These are phyloP conservation scores for Argentina anserina DNA, from an alignment of 306 rosid species.

Conservation along the genomic window DNA sequence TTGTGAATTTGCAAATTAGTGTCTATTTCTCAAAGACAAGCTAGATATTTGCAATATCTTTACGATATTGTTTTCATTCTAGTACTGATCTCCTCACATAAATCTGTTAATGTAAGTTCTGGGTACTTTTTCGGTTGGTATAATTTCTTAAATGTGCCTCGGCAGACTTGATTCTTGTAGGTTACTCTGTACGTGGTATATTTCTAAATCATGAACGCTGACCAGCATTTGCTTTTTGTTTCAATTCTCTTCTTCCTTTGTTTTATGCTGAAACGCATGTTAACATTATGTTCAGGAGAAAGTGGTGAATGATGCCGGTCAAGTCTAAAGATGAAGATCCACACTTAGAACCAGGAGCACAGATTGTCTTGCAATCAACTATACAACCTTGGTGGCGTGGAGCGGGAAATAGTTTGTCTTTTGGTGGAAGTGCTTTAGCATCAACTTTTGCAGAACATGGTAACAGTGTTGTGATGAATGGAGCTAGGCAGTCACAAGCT, in stretches of 20 bases:
- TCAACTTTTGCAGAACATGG: slow-evolving; percentile 37
- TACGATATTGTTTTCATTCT: no score
- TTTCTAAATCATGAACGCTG: neutral
- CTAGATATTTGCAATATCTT: neutral
- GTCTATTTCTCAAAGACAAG: neutral
- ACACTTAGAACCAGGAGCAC: slow-evolving; percentile 26
- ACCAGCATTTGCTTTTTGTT: neutral
- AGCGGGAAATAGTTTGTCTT: slow-evolving; percentile 24
- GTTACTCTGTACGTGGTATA: neutral
- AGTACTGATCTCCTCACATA: neutral
- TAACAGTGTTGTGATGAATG: slow-evolving; percentile 39
- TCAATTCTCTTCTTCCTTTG: slow-evolving; percentile 1
- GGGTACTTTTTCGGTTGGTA: neutral
- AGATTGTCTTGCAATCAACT: slow-evolving; percentile 40
- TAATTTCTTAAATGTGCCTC: neutral
- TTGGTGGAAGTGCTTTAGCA: slow-evolving; percentile 32
- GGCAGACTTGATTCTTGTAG: neutral
- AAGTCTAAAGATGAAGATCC: slow-evolving; percentile 49
- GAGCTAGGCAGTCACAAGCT: slow-evolving; percentile 23
- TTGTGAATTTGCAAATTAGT: neutral
- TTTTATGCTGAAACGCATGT: slow-evolving; percentile 3
- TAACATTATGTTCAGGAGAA: slow-evolving; percentile 24
- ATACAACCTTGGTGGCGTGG: slow-evolving; percentile 67
- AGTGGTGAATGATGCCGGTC: slow-evolving; percentile 60
- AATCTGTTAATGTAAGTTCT: neutral